Evolutionary conservation across 441 rosid species (phyloP).

Genomic region (Pelargonium cotyledonis): DNA sequence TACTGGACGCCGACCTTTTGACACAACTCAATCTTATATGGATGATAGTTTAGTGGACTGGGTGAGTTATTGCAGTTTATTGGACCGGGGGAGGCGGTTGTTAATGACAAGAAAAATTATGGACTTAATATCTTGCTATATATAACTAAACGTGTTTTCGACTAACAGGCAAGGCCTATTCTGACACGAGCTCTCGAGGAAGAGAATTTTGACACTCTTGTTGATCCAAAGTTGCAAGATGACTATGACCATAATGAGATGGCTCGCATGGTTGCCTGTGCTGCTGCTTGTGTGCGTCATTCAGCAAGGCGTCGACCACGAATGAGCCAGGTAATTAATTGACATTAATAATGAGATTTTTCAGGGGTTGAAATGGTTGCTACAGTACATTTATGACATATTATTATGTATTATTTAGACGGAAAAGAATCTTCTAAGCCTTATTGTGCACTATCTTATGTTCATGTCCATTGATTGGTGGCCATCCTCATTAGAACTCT

Average conservation of each 20-base stretch:
- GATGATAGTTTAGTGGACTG: conserved; percentile 97
- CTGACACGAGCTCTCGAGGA: conserved; percentile 76
- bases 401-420: no score
- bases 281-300: conserved; percentile 91
- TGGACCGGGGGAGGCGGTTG: no score
- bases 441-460: no score
- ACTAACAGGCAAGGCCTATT: conserved; percentile 71
- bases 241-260: conserved; percentile 62
- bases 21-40: conserved; percentile 45
- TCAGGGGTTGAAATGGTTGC: no score
- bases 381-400: no score
- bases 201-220: conserved; percentile 58
- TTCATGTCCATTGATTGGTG: no score
- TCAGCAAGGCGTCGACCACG: conserved; percentile 83
- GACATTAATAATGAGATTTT: not conserved
- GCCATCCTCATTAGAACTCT: no score
- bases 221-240: conserved; percentile 53
- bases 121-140: not conserved
- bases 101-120: not conserved
- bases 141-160: not conserved
- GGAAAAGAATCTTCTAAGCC: no score
- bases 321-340: conserved; percentile 74
- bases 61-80: conserved; percentile 38
- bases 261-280: conserved; percentile 90
- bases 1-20: conserved; percentile 81